These are phyloP conservation scores for Pugionium cornutum DNA, from an alignment of 345 rosid species.

Conservation along the genomic window DNA sequence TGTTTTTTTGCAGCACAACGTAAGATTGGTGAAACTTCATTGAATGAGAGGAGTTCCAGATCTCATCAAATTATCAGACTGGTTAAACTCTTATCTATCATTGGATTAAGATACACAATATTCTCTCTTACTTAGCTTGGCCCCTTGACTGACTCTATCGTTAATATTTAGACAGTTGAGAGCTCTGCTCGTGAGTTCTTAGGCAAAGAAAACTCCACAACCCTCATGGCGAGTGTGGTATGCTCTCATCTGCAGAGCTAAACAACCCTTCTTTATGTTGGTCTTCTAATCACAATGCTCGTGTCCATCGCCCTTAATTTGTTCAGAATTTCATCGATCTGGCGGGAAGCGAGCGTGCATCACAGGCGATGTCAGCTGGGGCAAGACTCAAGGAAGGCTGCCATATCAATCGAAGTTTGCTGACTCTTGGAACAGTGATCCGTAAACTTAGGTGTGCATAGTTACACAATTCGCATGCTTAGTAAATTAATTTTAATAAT, in stretches of 20 bases:
- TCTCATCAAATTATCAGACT: conserved; percentile 96
- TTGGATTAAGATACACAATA: conserved; percentile 7
- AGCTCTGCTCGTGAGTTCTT: conserved; percentile 95
- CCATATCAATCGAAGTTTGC: conserved; percentile 91
- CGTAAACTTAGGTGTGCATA: conserved; percentile 85
- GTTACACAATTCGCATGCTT: conserved; percentile 6
- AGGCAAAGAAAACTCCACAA: conserved; percentile 88
- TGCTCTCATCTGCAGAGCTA: conserved; percentile 23
- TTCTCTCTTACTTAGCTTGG: conserved; percentile 16
- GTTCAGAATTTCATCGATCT: conserved; percentile 87
- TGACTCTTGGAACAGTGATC: conserved; percentile 90
- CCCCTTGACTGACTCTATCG: conserved; percentile 10
- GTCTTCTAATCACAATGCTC: background rate
- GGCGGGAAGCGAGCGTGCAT: conserved; percentile 99
- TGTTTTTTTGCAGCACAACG: conserved; percentile 66
- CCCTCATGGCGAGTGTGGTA: conserved; percentile 94
- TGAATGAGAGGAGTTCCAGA: conserved; percentile 93
- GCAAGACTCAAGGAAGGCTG: conserved; percentile 95
- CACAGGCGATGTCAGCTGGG: conserved; percentile 85
- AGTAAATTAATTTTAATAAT: background rate
- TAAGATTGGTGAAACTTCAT: conserved; percentile 79
- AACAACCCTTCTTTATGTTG: background rate
- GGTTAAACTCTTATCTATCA: conserved; percentile 44
- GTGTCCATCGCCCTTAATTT: background rate
- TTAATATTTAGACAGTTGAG: conserved; percentile 71